Evolutionary conservation across 345 rosid genomes (phyloP), one percentile per base, ranked within the genome.

Genomic region (Euphorbia lathyris): DNA sequence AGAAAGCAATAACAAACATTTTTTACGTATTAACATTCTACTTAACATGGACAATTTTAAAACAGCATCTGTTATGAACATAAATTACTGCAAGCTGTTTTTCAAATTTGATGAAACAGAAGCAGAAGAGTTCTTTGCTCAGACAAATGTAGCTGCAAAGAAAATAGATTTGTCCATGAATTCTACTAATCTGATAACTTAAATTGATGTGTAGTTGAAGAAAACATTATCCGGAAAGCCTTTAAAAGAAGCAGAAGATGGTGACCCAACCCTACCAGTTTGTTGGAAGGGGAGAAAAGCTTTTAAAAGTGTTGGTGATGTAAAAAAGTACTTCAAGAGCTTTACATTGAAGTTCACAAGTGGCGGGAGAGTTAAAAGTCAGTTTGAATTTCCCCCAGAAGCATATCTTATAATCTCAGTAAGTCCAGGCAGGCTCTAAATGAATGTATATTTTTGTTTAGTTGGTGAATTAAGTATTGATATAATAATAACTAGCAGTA

Each of bases 201-300:
- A n/a, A 8, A 62, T 7, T 74, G 26, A 17, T 23, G n/a, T 65
- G 53, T 66, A 94, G 98, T 61, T 90, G 36, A 86, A 77, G 79
- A 81, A 50, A 71, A 90, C 84, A 67, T 25, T 88, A 65, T 66
- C 71, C 0, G 82, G 89, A 60, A 85, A 80, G 75, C 79, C 90
- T 1, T 75, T 95, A 42, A 86, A 71, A 58, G 89, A 90, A 84
- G 86, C 86, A 9, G 53, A 69, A 0, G 9, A 53, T 8, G 88
- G 87, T 27, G 99, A 95, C 76, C 71, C 67, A 34, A 87, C 97
- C 0, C 89, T 95, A 25, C 87, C 99, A 6, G 70, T 92, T 12
- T 95, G 99, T 61, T 95, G 99, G 99, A 90, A 84, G 78, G 99
- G 99, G 26, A 73, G 70, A 67, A 86, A 69, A 75, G 96, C 97